Conservation (phyloP, 495 filamentous ascomycete genomes). For the Copromyces sp. region DNA sequence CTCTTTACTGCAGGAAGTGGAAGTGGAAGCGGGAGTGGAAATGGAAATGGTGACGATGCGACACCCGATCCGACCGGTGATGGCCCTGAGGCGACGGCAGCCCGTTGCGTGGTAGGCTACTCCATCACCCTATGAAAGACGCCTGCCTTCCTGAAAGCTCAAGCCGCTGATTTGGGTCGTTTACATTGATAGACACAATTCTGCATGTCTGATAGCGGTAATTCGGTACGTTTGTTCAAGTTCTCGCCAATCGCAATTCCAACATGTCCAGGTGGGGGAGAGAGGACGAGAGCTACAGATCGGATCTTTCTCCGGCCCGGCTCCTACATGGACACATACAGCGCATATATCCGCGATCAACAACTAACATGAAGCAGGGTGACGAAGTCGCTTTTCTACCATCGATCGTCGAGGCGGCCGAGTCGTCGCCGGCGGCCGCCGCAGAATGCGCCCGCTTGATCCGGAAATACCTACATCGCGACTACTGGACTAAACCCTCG, state of each 20-base stretch:
- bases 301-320: background rate
- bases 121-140: slow-evolving; percentile 8
- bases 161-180: slow-evolving; percentile 7
- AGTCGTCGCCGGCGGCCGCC: slow-evolving; percentile 79
- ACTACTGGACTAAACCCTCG: slow-evolving; percentile 48
- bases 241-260: background rate
- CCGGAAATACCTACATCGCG: slow-evolving; percentile 67
- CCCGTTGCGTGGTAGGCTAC: slow-evolving; percentile 39
- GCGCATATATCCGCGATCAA: background rate
- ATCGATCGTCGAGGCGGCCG: slow-evolving; percentile 85
- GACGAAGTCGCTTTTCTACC: slow-evolving; percentile 92
- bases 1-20: slow-evolving; percentile 3
- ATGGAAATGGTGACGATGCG: slow-evolving; percentile 11
- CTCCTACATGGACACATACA: background rate
- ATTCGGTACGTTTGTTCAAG: slow-evolving; percentile 39
- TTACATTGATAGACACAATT: slow-evolving; percentile 42
- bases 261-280: background rate
- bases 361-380: slow-evolving; percentile 35
- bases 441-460: slow-evolving; percentile 65
- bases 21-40: slow-evolving; percentile 4
- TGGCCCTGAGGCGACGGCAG: slow-evolving; percentile 48
- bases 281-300: background rate
- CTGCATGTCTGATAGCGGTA: slow-evolving; percentile 63
- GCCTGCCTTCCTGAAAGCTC: background rate
- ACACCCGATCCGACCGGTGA: slow-evolving; percentile 28